Conservation (phyloP, 768 basidiomycete genomes). For the Paxillus rubicundulus region DNA sequence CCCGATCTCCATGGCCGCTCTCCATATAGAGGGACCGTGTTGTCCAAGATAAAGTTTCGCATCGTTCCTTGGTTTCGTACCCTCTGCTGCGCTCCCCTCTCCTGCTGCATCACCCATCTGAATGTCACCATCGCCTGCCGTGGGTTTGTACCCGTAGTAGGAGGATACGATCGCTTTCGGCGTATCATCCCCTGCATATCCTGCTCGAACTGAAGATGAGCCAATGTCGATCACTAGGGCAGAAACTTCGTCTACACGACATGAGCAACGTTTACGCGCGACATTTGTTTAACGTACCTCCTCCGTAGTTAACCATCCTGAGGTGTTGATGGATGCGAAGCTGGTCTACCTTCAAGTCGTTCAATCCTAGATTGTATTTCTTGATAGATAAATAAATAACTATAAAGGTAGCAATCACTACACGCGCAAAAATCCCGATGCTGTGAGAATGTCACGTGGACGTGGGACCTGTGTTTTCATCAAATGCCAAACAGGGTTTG, state of each 20-base stretch:
- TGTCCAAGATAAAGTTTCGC: conserved; percentile 80
- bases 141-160: conserved; percentile 72
- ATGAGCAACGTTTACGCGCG: neutral
- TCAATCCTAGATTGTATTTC: neutral
- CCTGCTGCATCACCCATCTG: conserved; percentile 42
- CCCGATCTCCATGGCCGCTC: conserved; percentile 82
- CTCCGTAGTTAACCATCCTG: conserved; percentile 81
- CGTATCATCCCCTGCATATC: conserved; percentile 96
- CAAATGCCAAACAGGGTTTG: no score
- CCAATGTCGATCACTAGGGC: conserved; percentile 96
- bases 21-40: conserved; percentile 86
- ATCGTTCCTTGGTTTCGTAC: conserved; percentile 38
- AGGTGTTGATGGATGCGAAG: neutral
- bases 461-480: no score
- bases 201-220: conserved; percentile 83
- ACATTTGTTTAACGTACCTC: conserved; percentile 50
- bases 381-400: no score
- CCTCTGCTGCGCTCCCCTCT: conserved; percentile 28
- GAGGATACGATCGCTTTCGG: conserved; percentile 92
- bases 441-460: no score
- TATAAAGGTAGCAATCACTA: no score
- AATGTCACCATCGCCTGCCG: conserved; percentile 29
- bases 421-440: no score
- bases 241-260: conserved; percentile 84
- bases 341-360: neutral